Conservation (phyloP, 148 eudicot species). For the Persicaria maculosa region DNA sequence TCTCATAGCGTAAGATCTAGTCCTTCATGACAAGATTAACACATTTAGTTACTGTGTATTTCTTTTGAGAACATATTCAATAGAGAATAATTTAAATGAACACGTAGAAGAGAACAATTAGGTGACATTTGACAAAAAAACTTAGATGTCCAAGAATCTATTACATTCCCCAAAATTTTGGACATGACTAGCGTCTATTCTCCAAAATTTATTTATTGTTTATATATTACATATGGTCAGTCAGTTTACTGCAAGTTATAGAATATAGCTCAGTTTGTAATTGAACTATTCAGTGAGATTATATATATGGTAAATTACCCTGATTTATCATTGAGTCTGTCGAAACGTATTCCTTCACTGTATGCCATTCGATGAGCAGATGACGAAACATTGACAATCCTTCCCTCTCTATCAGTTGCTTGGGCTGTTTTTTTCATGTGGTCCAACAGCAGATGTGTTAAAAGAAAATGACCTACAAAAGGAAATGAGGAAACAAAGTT, state of each 20-base stretch:
- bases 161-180: background rate
- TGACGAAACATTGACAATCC: slow-evolving; percentile 79
- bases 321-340: slow-evolving; percentile 45
- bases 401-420: slow-evolving; percentile 51
- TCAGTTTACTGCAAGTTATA: background rate
- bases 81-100: background rate
- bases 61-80: too few relatives aligned
- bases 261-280: background rate
- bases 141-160: background rate
- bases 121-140: background rate
- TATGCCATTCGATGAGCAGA: slow-evolving; percentile 56
- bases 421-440: slow-evolving; percentile 61
- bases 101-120: background rate
- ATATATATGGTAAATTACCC: slow-evolving; percentile 21
- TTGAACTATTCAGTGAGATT: background rate
- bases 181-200: background rate
- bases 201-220: too few relatives aligned
- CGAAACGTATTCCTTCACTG: slow-evolving; percentile 69
- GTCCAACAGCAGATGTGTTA: slow-evolving; percentile 60
- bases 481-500: background rate
- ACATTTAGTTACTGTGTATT: too few relatives aligned
- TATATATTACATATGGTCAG: background rate
- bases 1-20: too few relatives aligned
- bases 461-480: slow-evolving; percentile 77
- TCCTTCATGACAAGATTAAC: too few relatives aligned